Evolutionary conservation across 768 basidiomycete genomes (phyloP).

Genomic region (Boletus rex-veris): DNA sequence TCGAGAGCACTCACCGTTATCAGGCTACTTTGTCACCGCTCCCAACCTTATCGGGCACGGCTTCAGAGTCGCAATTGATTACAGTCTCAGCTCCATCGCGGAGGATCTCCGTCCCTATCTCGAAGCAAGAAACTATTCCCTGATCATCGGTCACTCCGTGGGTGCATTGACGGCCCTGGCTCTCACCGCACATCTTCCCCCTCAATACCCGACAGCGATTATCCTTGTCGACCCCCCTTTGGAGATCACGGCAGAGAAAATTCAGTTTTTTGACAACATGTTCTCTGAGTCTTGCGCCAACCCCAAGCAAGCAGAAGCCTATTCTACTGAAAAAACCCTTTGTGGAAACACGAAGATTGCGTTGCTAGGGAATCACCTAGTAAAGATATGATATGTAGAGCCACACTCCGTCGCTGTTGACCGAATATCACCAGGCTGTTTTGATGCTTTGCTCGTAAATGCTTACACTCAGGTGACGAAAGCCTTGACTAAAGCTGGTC

Average conservation of each 20-base stretch:
- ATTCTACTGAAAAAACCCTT: slow-evolving; percentile 7
- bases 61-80: slow-evolving; percentile 8
- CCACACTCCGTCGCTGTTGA: no score
- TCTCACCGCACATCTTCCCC: slow-evolving; percentile 1
- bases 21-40: slow-evolving; percentile 22
- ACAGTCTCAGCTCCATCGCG: slow-evolving; percentile 7
- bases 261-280: background rate
- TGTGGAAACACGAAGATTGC: no score
- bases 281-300: background rate
- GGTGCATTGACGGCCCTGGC: slow-evolving; percentile 1
- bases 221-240: slow-evolving; percentile 23
- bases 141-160: slow-evolving; percentile 23
- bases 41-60: slow-evolving; percentile 20
- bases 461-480: no score
- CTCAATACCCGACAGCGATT: slow-evolving; percentile 10
- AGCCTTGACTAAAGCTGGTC: no score
- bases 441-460: no score
- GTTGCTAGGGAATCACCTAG: no score
- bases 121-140: slow-evolving; percentile 5
- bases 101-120: slow-evolving; percentile 18
- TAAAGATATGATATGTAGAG: no score
- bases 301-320: background rate
- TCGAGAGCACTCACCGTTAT: background rate
- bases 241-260: background rate
- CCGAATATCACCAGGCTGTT: no score